Evolutionary conservation across 371 early-diverging fungal species (phyloP), one percentile per base, ranked within the genome.

Genomic region (Syncephalis fuscata): DNA sequence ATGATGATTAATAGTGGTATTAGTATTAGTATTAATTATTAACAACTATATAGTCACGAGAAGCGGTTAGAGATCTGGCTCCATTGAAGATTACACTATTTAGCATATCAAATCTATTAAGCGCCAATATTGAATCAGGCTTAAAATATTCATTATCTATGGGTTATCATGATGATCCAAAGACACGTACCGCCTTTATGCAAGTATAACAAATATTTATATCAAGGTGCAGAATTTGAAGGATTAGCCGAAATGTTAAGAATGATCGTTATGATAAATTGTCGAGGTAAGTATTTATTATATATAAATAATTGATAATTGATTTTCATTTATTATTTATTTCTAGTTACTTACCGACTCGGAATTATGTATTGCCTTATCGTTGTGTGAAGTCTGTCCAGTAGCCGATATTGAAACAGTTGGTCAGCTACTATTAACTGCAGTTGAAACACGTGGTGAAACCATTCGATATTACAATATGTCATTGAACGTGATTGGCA

Each of bases 81-180:
- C 80, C 75, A 8, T 58, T 88, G 26, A 85, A 87, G 81, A 88
- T 24, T 76, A 78, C 48, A 80, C 91, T 1, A 88, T 92, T 59
- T 84, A 40, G 86, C 88, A 5, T 67, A 56, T 86, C 90, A 25
- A 84, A 90, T 57, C 71, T 93, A 50, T 63, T 93, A 17, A 79
- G 85, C 14, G 83, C 88, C 8, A 93, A 93, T 63, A 77, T 92
- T 36, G 92, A 91, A 56, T 76, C 84, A 45, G 92, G 90, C 19
- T 67, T 93, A 48, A 82, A 85, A 56, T 85, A 82, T 59, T 88
- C 90, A 27, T 64, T 93, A 20, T 77, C 88, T 0, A 84, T 88
- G 76, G 87, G 88, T 19, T 93, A 93, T 52, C 85, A 92, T 53
- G 91, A 90, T 56, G 92, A 92, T 61, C 67, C 76, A 15, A 75